Percentiles rank a stretch among this genome's conserved stretches.
These are phyloP conservation scores for Nicotiana tomentosiformis DNA, from an alignment of 257 asterid species.

Conservation along the genomic window DNA sequence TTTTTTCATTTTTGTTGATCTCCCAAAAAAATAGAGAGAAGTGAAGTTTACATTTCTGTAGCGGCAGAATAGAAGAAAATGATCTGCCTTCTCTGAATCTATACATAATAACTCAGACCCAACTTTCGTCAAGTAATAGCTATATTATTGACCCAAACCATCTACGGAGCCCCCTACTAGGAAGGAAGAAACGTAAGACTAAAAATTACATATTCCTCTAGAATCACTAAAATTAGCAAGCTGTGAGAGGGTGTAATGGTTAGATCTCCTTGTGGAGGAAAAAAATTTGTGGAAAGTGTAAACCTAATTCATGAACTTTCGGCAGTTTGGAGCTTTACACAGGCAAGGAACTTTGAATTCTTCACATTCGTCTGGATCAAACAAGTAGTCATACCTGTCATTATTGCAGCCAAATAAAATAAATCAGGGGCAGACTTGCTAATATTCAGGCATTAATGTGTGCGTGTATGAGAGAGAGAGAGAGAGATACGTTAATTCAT, in stretches of 20 bases:
- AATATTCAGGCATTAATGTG: not conserved
- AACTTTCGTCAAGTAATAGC: constrained; percentile 6
- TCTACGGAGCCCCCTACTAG: not conserved
- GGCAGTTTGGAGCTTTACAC: constrained; percentile 78
- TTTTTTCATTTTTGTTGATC: not conserved
- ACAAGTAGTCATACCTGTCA: constrained; percentile 90
- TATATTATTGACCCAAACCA: constrained; percentile 17
- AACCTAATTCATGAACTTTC: constrained; percentile 89
- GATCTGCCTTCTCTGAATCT: constrained; percentile 9
- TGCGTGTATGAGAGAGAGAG: not conserved
- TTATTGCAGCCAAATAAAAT: constrained; percentile 3
- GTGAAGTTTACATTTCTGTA: not conserved
- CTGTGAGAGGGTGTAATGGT: constrained; percentile 33
- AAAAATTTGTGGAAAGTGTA: constrained; percentile 19
- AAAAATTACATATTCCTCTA: constrained; percentile 23
- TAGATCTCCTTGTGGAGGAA: constrained; percentile 37
- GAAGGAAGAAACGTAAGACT: not conserved
- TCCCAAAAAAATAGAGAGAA: not conserved
- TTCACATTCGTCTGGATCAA: constrained; percentile 88
- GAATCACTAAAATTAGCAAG: constrained; percentile 19
- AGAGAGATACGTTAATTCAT: constrained; percentile 73
- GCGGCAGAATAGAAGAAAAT: not conserved
- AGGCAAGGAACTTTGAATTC: constrained; percentile 86
- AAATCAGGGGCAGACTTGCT: not conserved
- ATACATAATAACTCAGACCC: constrained; percentile 2